phyloP scores from a whole-genome alignment of 2,329 filamentous ascomycete genomes.

The Aureobasidium sp. region DNA sequence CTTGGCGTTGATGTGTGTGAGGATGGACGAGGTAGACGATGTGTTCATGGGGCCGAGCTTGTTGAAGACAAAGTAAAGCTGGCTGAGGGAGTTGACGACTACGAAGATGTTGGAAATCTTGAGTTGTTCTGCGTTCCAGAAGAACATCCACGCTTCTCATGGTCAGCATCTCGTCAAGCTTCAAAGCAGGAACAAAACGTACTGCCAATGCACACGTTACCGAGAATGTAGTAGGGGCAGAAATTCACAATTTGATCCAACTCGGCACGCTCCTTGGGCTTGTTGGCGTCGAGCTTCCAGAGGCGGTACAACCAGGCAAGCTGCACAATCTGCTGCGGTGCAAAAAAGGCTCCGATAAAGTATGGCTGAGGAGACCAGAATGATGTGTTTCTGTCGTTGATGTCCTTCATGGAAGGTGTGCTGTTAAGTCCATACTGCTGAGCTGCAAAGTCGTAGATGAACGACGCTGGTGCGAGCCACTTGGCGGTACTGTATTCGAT shows the following conservation, averaged over 20 bases:
- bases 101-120: constrained; percentile 51
- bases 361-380: constrained; percentile 54
- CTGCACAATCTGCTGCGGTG: constrained; percentile 54
- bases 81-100: constrained; percentile 47
- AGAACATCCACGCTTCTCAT: constrained; percentile 49
- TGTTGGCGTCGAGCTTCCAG: constrained; percentile 42
- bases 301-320: constrained; percentile 52
- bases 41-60: constrained; percentile 45
- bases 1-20: constrained; percentile 53
- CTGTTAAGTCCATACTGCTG: constrained; percentile 55
- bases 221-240: constrained; percentile 49
- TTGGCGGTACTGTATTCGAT: constrained; percentile 48
- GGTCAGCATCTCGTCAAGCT: background rate
- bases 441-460: constrained; percentile 50
- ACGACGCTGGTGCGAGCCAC: constrained; percentile 49
- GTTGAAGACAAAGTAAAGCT: constrained; percentile 48
- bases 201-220: constrained; percentile 54
- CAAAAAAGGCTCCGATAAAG: constrained; percentile 56
- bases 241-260: constrained; percentile 40
- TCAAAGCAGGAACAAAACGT: background rate
- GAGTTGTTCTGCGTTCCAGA: constrained; percentile 51
- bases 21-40: constrained; percentile 43
- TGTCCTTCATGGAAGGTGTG: constrained; percentile 52
- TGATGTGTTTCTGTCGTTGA: constrained; percentile 52
- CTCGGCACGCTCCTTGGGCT: constrained; percentile 36